Evolutionary conservation across 805 yeast genomes (phyloP).

Genomic region (Zygosaccharomyces lentus): DNA sequence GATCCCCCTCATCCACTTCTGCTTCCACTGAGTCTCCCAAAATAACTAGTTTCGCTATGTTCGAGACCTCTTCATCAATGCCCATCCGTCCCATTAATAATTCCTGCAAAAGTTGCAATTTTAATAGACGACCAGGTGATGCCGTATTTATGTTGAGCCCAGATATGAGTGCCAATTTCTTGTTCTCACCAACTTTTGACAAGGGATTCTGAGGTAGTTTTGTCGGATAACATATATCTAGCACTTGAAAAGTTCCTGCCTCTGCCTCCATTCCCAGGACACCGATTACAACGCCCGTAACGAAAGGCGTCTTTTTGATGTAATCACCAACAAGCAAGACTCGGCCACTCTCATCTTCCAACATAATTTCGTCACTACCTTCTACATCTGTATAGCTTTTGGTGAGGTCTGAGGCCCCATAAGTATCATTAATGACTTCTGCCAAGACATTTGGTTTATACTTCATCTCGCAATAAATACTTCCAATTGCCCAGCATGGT

Average conservation of each 20-base stretch:
- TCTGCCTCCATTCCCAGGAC: slow-evolving; percentile 79
- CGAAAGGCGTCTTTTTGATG: slow-evolving; percentile 53
- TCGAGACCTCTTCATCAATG: slow-evolving; percentile 24
- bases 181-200: slow-evolving; percentile 24
- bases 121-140: slow-evolving; percentile 39
- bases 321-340: slow-evolving; percentile 63
- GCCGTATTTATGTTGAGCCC: slow-evolving; percentile 61
- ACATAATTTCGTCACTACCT: slow-evolving; percentile 54
- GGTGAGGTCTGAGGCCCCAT: slow-evolving; percentile 40
- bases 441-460: slow-evolving; percentile 79
- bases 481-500: slow-evolving; percentile 79
- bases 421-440: slow-evolving; percentile 61
- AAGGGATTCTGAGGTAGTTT: slow-evolving; percentile 51
- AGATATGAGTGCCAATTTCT: slow-evolving; percentile 66
- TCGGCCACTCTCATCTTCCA: slow-evolving; percentile 93
- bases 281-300: slow-evolving; percentile 88
- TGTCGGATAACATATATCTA: slow-evolving; percentile 73
- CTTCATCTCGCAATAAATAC: slow-evolving; percentile 77
- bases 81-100: slow-evolving; percentile 70
- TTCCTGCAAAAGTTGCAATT: slow-evolving; percentile 58
- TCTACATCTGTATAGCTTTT: slow-evolving; percentile 51
- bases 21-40: slow-evolving; percentile 65
- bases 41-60: slow-evolving; percentile 51
- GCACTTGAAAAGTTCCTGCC: slow-evolving; percentile 78
- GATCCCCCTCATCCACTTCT: slow-evolving; percentile 39